Evolutionary conservation across 1,284 basidiomycete species (phyloP), one percentile per base, ranked within the genome.

Genomic region (Tremellales sp.): DNA sequence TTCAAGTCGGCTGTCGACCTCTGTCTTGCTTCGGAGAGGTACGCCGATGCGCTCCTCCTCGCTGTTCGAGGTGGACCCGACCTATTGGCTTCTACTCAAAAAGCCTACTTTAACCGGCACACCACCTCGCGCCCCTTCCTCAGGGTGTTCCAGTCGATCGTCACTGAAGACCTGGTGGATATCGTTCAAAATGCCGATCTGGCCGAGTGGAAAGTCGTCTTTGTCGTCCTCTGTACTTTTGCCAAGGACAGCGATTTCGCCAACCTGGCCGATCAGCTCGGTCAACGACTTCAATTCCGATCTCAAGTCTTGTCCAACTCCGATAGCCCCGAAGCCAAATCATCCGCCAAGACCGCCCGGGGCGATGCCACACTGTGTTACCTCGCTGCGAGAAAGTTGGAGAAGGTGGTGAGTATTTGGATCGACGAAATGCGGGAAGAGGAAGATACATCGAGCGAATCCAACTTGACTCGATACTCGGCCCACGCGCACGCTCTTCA

Each of bases 221-320:
- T 98, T 64, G 93, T 97, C 41, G 90, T 98, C 3, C 74, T 97
- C 13, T 97, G 93, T 78, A 97, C 94, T 0, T 98, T 93, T 73
- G 92, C 94, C 1, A 82, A 78, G 55, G 77, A 81, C 46, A 85
- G 89, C 33, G 91, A 97, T 62, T 98, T 97, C 67, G 77, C 85
- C 21, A 80, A 81, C 40, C 79, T 98, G 6, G 85, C 87, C 2
- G 94, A 97, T 71, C 89, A 94, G 68, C 83, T 98, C 40, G 94
- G 96, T 17, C 83, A 87, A 58, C 80, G 94, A 17, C 80, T 97
- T 42, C 93, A 97, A 67, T 87, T 85, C 78, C 84, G 87, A 68
- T 87, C 81, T 69, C 81, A 79, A 26, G 73, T 80, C 6, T 80
- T 81, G 46, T 75, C 79, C 0, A 79, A 80, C 0, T 79, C 79